These are phyloP conservation scores for Pythium pectinolyticum DNA, from an alignment of 352 stramenopile genomes.

Conservation along the genomic window DNA sequence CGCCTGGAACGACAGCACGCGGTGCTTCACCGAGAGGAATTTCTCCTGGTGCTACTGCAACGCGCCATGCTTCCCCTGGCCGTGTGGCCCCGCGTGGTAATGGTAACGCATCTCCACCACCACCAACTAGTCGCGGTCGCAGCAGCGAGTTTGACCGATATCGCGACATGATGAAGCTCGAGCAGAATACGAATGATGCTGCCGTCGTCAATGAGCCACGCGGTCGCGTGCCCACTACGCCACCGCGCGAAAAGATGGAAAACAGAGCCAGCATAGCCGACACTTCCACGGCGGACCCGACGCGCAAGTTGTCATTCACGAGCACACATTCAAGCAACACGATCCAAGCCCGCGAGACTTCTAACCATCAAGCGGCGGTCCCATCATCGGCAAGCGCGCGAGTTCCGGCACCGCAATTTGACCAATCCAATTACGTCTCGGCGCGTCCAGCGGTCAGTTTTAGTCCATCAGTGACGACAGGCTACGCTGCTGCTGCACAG, in stretches of 20 bases:
- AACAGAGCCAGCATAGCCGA: constrained; percentile 24
- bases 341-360: neutral
- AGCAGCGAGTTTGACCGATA: constrained; percentile 12
- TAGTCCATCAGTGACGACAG: neutral
- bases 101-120: neutral
- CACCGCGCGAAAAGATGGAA: neutral
- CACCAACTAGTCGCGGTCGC: neutral
- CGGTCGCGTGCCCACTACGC: neutral
- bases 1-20: neutral
- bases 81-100: neutral
- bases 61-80: neutral
- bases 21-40: neutral
- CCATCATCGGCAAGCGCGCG: too few species aligned
- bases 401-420: too few species aligned
- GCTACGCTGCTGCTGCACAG: neutral
- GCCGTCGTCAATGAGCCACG: neutral
- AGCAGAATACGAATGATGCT: constrained; percentile 1
- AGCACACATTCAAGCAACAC: neutral
- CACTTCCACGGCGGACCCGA: constrained; percentile 6
- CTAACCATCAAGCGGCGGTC: neutral
- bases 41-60: neutral
- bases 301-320: neutral
- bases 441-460: neutral
- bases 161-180: neutral
- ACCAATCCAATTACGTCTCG: neutral